Conservation (phyloP, 495 filamentous ascomycete genomes). For the Stereocaulon alpinum region DNA sequence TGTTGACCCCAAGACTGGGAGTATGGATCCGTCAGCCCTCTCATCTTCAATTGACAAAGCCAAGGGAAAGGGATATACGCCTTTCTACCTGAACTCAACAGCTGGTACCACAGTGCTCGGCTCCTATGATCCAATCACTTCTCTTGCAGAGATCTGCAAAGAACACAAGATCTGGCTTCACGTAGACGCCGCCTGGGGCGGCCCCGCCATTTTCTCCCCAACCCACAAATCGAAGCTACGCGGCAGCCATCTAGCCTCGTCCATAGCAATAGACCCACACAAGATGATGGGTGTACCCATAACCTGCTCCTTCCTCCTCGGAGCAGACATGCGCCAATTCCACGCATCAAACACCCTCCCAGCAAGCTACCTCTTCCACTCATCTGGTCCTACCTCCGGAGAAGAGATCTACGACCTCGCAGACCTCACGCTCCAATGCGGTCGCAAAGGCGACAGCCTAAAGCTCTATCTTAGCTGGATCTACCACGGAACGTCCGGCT, state of each 20-base stretch:
- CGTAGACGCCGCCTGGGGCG: conserved; percentile 86
- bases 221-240: conserved; percentile 51
- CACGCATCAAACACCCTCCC: conserved; percentile 75
- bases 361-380: conserved; percentile 81
- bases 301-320: conserved; percentile 84
- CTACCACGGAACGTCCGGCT: conserved; percentile 67
- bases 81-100: conserved; percentile 92
- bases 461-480: conserved; percentile 83
- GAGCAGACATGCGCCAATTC: conserved; percentile 61
- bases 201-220: conserved; percentile 66
- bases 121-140: conserved; percentile 72
- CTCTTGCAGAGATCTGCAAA: conserved; percentile 61
- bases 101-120: conserved; percentile 91
- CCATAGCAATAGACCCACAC: conserved; percentile 80
- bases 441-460: conserved; percentile 70
- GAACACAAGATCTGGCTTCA: conserved; percentile 77
- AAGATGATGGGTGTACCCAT: conserved; percentile 92
- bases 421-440: conserved; percentile 87
- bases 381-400: conserved; percentile 16
- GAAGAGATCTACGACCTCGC: conserved; percentile 80
- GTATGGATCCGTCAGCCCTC: conserved; percentile 59
- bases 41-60: conserved; percentile 48
- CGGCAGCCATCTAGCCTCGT: conserved; percentile 65
- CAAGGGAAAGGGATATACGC: conserved; percentile 54
- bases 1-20: conserved; percentile 54